Evolutionary conservation across 345 rosid genomes (phyloP).

Genomic region (Populus alba): DNA sequence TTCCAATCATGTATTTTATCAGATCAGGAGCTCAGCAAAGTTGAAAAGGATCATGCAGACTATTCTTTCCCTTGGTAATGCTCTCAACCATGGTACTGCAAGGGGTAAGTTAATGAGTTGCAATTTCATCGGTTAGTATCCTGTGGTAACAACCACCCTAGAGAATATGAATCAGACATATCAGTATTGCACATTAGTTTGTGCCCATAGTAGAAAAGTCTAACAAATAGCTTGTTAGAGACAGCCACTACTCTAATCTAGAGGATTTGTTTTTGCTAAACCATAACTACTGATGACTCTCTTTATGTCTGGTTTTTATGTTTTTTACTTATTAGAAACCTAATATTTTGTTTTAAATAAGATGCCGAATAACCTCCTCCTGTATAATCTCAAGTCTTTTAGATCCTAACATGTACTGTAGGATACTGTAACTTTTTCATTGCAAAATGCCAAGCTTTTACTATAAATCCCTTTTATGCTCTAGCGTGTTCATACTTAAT

Average conservation of each 20-base stretch:
- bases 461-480: background rate
- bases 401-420: background rate
- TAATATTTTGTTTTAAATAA: background rate
- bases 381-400: background rate
- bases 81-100: constrained; percentile 87
- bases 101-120: constrained; percentile 55
- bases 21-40: constrained; percentile 67
- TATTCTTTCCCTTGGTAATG: constrained; percentile 83
- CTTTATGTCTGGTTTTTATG: background rate
- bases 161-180: background rate
- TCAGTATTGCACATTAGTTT: background rate
- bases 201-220: background rate
- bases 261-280: background rate
- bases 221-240: background rate
- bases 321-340: background rate
- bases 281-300: background rate
- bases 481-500: background rate
- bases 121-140: background rate
- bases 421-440: background rate
- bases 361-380: background rate
- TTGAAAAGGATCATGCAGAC: constrained; percentile 83
- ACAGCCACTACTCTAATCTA: background rate
- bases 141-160: background rate
- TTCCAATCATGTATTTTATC: constrained; percentile 22
- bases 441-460: background rate